These are phyloP conservation scores for Tolypocladium capitatum DNA, from an alignment of 2,329 filamentous ascomycete species.

Conservation along the genomic window DNA sequence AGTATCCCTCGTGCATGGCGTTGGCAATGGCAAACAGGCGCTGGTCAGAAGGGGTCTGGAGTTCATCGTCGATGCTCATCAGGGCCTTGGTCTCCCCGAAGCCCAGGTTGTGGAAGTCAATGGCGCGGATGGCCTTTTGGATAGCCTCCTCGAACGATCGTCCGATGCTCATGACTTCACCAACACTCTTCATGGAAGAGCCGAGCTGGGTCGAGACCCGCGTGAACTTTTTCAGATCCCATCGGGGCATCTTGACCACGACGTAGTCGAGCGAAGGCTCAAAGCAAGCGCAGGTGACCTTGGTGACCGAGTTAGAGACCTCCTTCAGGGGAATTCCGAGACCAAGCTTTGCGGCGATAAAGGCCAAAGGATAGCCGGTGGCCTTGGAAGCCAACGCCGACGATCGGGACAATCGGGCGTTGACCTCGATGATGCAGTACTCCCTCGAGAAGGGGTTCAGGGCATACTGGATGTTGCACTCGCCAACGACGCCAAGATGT, in stretches of 20 bases:
- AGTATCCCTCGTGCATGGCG: slow-evolving; percentile 88
- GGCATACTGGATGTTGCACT: slow-evolving; percentile 98
- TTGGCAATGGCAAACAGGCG: slow-evolving; percentile 95
- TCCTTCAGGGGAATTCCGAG: slow-evolving; percentile 91
- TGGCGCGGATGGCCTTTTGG: slow-evolving; percentile 90
- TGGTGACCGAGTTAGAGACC: slow-evolving; percentile 91
- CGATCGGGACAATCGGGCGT: slow-evolving; percentile 87
- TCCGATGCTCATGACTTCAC: slow-evolving; percentile 97
- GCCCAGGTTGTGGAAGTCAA: slow-evolving; percentile 89
- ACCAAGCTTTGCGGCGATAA: slow-evolving; percentile 93
- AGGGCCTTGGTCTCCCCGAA: slow-evolving; percentile 86
- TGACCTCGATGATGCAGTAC: slow-evolving; percentile 99
- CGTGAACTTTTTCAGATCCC: slow-evolving; percentile 98
- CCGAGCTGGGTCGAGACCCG: slow-evolving; percentile 90
- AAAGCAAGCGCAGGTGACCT: slow-evolving; percentile 92
- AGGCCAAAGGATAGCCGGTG: slow-evolving; percentile 89
- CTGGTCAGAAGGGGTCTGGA: slow-evolving; percentile 95
- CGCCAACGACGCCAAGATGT: slow-evolving; percentile 91
- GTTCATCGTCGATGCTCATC: slow-evolving; percentile 90
- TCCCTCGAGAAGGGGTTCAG: slow-evolving; percentile 90
- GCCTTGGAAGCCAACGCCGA: slow-evolving; percentile 94
- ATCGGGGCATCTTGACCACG: slow-evolving; percentile 96
- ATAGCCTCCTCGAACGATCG: slow-evolving; percentile 96
- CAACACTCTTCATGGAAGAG: slow-evolving; percentile 99
- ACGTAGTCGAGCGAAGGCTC: slow-evolving; percentile 97